Conservation (phyloP, 2,329 filamentous ascomycete species). For the Ilyonectria sp. region DNA sequence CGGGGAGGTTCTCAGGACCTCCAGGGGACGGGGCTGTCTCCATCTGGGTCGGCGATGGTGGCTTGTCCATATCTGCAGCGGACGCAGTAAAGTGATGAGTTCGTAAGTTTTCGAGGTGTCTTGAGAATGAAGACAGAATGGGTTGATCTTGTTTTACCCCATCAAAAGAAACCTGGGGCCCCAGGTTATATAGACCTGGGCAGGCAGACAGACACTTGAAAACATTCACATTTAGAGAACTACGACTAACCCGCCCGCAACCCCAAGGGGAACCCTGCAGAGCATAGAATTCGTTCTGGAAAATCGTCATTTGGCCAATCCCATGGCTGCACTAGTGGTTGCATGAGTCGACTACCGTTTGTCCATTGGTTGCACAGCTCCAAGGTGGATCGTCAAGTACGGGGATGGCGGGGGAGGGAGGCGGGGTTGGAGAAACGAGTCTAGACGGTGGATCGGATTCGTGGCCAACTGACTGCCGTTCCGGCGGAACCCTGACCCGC, state of each 20-base stretch:
- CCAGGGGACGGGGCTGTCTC: conserved; percentile 3
- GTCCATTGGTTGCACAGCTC: background rate
- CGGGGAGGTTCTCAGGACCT: background rate
- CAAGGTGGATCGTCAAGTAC: background rate
- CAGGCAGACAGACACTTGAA: background rate
- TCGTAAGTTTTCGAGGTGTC: background rate
- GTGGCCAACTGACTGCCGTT: background rate
- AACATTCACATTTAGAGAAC: background rate
- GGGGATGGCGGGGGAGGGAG: background rate
- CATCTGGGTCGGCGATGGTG: conserved; percentile 1
- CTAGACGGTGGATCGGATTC: background rate
- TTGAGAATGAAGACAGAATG: background rate
- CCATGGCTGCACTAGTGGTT: background rate
- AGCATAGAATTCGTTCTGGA: background rate
- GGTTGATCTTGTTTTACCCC: background rate
- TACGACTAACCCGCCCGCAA: background rate
- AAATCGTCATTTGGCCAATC: background rate
- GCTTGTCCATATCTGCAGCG: conserved; percentile 3
- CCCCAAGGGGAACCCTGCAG: background rate
- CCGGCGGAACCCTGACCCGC: background rate
- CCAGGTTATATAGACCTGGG: conserved; percentile 1
- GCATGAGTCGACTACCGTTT: background rate
- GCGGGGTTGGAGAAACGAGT: background rate
- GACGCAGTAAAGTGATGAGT: background rate
- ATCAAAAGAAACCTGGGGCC: background rate